Evolutionary conservation across 192 early-diverging fungal genomes (phyloP), one percentile per base, ranked within the genome.

Genomic region (Diversispora epigaea): DNA sequence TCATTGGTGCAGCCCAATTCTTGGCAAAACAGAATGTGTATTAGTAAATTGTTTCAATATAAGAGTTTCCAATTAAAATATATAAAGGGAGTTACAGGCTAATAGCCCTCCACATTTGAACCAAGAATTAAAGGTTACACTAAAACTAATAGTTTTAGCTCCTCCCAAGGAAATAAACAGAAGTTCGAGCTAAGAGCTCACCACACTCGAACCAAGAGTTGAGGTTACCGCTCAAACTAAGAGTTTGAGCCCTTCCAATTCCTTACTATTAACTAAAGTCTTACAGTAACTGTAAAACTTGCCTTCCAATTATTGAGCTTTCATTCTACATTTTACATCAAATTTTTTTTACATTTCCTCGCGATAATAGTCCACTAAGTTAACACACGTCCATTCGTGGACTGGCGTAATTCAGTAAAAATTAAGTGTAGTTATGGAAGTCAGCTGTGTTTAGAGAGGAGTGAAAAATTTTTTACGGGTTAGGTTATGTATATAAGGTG

Each of bases 121-220:
- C 25, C 25, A 32, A 32, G 25, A 32, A 2, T 32, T 32, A 0
- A 32, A 2, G 25, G 25, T 32, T 32, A 32, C 25, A 32, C 25
- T 32, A 32, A 32, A 32, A 32, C 2, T 32, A 32, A 32, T 32
- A 32, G 25, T 32, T 32, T 32, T 32, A 32, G 25, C 25, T 32
- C 25, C 25, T 32, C 25, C 25, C 25, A 32, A 32, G 25, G 25
- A 32, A 32, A 32, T 32, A 32, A 32, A 32, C 0, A 32, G 25
- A 32, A 32, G 25, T 68, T 50, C 67, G 46, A 49, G 67, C 67
- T 49, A 68, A 68, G 46, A 68, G 67, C 67, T 19, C 67, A 68
- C 43, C 46, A 45, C 43, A 45, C 45, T 45, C 19, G 45, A 68
- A 68, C 67, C 46, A 68, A 68, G 46, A 50, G 67, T 68, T 68